Evolutionary conservation across 345 rosid species (phyloP), one percentile per base, ranked within the genome.

Genomic region (Pseudoturritis turrita): DNA sequence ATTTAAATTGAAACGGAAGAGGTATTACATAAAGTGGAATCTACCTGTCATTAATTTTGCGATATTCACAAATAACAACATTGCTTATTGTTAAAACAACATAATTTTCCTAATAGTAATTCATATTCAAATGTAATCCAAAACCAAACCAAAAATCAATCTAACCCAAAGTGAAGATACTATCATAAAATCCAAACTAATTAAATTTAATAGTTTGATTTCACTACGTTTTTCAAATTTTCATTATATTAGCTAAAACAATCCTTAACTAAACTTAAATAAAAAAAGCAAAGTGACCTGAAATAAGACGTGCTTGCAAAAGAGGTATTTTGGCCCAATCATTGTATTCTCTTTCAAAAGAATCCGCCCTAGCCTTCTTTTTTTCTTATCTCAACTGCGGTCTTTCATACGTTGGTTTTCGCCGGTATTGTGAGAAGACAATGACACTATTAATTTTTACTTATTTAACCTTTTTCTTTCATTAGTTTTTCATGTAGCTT

Each of bases 1-100:
- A n/a, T n/a, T n/a, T n/a, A n/a, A n/a, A n/a, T n/a, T n/a, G n/a
- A n/a, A n/a, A n/a, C n/a, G n/a, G n/a, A n/a, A n/a, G n/a, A n/a
- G n/a, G n/a, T n/a, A 75, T 52, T 61, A 2, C 56, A 68, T 60
- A 75, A 55, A 73, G 62, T 51, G 17, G 6, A 40, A 51, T 62
- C 53, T 29, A 13, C 10, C 1, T 73, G 71, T n/a, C n/a, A n/a
- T n/a, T n/a, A 45, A 51, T 0, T 50, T 66, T 74, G 18, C 29
- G 17, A 52, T 67, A 52, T 51, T 59, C 61, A 57, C 63, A 68
- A 43, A 66, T 50, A 33, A 56, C 14, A 39, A 55, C 62, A 56
- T 53, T 45, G 23, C 50, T 44, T 17, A 28, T 25, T 64, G 50
- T 49, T 53, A 23, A 40, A 28, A 43, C 55, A 23, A 31, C 19